Percentiles rank a stretch among this genome's conserved stretches.
Evolutionary conservation across 331 rosid species (phyloP).

Genomic region (Arachis monticola): DNA sequence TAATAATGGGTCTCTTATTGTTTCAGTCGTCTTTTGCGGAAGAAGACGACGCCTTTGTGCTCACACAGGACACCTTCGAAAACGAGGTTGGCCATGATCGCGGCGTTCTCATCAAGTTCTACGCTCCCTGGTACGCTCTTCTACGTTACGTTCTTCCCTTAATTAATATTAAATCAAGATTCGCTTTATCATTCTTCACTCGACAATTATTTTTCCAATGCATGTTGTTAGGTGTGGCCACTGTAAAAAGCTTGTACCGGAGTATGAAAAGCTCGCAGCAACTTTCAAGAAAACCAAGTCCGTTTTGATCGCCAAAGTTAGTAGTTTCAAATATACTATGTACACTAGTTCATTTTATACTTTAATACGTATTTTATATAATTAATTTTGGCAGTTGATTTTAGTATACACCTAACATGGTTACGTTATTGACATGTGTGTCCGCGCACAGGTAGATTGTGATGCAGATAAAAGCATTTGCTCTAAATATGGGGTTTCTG

Average conservation of each 20-base stretch:
- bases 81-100: constrained; percentile 87
- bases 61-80: constrained; percentile 66
- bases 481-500: constrained; percentile 76
- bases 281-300: constrained; percentile 73
- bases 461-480: constrained; percentile 85
- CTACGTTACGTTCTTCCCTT: no score
- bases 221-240: constrained; percentile 81
- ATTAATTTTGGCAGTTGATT: no score
- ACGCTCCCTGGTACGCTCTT: constrained; percentile 80
- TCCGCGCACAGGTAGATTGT: constrained; percentile 70
- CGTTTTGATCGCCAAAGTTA: constrained; percentile 78
- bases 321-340: neutral
- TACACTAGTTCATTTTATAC: no score
- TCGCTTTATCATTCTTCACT: neutral
- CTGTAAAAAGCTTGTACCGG: constrained; percentile 90
- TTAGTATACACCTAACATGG: no score
- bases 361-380: no score
- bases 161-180: neutral
- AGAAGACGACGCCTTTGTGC: constrained; percentile 75
- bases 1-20: constrained; percentile 39
- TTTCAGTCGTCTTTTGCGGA: constrained; percentile 56
- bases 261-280: constrained; percentile 74
- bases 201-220: no score
- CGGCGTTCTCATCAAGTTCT: constrained; percentile 85
- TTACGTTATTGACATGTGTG: neutral